Conservation (phyloP, 148 eudicot species). For the Camellia granthamiana region DNA sequence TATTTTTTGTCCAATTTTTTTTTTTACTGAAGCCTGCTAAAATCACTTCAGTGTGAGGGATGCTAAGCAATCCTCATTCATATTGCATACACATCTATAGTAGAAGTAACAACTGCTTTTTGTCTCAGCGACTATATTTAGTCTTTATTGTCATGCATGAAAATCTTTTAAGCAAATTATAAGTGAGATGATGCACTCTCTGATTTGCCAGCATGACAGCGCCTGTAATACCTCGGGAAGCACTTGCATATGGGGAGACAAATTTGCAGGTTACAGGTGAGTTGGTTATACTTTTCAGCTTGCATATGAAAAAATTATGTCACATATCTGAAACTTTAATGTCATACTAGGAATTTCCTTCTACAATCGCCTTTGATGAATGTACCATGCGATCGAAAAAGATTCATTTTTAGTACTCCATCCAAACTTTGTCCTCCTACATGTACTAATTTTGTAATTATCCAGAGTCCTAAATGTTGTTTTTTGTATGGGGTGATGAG, state of each 20-base stretch:
- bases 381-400: not conserved
- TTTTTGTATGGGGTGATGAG: not conserved
- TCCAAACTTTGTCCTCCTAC: no score
- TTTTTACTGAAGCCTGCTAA: no score
- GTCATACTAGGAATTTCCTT: not conserved
- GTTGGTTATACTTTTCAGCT: constrained; percentile 15
- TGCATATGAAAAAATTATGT: not conserved
- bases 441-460: not conserved
- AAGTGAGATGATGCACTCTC: constrained; percentile 10
- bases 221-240: constrained; percentile 68
- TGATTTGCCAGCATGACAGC: constrained; percentile 84
- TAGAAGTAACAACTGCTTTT: not conserved
- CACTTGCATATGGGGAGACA: constrained; percentile 76
- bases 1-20: not conserved
- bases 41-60: no score
- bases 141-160: not conserved
- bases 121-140: not conserved
- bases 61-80: no score
- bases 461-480: not conserved
- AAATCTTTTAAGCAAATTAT: not conserved
- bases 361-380: not conserved
- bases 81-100: not conserved
- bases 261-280: constrained; percentile 79
- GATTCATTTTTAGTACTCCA: no score
- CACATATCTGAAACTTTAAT: not conserved